Base-by-base conservation (phyloP, 1,284 basidiomycete genomes). In the Inonotus hispidus region DNA sequence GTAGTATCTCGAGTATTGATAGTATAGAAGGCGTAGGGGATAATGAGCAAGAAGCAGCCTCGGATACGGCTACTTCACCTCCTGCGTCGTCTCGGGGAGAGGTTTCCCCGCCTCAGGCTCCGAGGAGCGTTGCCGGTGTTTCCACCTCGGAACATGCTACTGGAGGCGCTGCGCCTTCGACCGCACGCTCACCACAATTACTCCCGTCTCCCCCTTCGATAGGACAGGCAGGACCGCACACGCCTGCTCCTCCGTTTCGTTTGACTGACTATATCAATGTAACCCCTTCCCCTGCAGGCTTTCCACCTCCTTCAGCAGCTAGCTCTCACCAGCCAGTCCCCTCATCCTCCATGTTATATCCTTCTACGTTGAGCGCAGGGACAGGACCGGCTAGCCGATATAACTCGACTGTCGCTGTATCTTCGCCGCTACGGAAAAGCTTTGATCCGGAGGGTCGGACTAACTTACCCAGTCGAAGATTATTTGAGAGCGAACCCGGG, bases 211-310 rank as follows among this genome's bases (percentile, higher is more conserved):
- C 61, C 32, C 61, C 64, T 10, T 63, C 56, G 37, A 57, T 58
- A 23, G 39, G 54, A 29, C 61, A 49, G 25, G 64, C 71, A 39
- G 75, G 70, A 0, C 75, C 80, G 13, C 72, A 73, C 11, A 78
- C 75, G 7, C 78, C 78, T 0, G 74, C 74, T 5, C 67, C 72
- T 53, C 71, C 75, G 45, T 89, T 90, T 71, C 85, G 87, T 69
- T 74, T 88, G 62, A 80, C 80, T 66, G 88, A 90, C 61, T 90
- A 83, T 68, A 83, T 90, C 68, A 85, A 90, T 65, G 82, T 84
- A 39, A 87, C 87, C 21, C 87, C 88, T 2, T 85, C 84, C 1
- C 83, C 85, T 1, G 72, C 75, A 16, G 67, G 29, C 2, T 52
- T 23, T 8, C 43, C 61, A 1, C 53, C 58, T 10, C 53, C 25